Evolutionary conservation across 1,284 basidiomycete genomes (phyloP), one percentile per base, ranked within the genome.

Genomic region (Cutaneotrichosporon arboriforme): DNA sequence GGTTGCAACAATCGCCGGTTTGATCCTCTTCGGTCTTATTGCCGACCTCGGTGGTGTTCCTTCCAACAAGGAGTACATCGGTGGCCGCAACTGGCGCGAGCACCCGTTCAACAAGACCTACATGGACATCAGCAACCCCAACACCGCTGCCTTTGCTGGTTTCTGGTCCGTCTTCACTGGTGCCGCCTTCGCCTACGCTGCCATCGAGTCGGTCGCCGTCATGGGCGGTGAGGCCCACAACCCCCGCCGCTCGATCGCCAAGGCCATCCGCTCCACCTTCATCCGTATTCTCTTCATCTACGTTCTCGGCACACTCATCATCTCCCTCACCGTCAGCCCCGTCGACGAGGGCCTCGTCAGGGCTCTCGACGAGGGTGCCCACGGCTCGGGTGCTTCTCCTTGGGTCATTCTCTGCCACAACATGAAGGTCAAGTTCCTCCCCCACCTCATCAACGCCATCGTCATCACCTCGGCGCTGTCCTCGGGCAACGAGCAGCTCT

Each of bases 1-100:
- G 73, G 83, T 89, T 20, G 74, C 86, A 39, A 85, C 85, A 0
- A 85, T 63, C 15, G 43, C 59, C n/a, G 59, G 55, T 8, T 49
- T 68, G 39, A 81, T 86, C 53, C 61, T 87, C 48, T 77, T 79
- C 51, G 86, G 85, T 46, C 77, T 88, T 41, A 73, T 87, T 51
- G 80, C 87, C 49, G 84, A 87, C 63, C 80, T 87, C 8, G 86
- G 86, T 45, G 85, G 85, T 57, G 83, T 81, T 0, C 84, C 85
- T 1, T 83, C 83, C 2, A 52, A 76, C 55, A 62, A 67, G 51
- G 61, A 72, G 26, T 79, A 81, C 33, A 60, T 66, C 23, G 69
- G 73, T 8, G 73, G 74, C 62, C 58, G 71, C 4, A 85, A 80
- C 73, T 87, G 84, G 85, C 81, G 80, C 59, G 68, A 83, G 59